Evolutionary conservation across 441 rosid species (phyloP), one percentile per base, ranked within the genome.

Genomic region (Gossypium davidsonii): DNA sequence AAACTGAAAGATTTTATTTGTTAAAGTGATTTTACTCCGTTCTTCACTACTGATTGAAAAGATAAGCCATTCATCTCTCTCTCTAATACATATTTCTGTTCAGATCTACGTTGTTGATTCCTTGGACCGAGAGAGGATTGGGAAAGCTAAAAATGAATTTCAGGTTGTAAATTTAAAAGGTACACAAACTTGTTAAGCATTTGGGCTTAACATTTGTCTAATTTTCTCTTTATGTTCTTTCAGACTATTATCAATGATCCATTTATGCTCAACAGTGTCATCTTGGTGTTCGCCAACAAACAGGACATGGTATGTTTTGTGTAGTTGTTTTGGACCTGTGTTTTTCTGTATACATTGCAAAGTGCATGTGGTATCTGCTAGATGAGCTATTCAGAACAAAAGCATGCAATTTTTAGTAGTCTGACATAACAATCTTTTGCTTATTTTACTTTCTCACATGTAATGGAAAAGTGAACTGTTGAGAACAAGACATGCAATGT

Each of bases 101-200:
- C 80, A 96, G 98, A 93, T 96, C 76, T 96, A 96, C 31, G 99
- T 96, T 70, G 97, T 96, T 57, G 98, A 96, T 84, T 96, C 99
- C 78, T 86, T 96, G 90, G 99, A 96, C 72, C 82, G 98, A 51
- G 99, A 96, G 83, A 91, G 99, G 80, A 91, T 96, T 51, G 89
- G 93, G 67, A 90, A 82, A 80, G 99, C 99, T 7, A 96, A 86
- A 73, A 87, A 84, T 75, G 98, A 91, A 78, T 93, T 96, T 82
- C 99, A 93, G 99, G 99, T 94, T 82, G 71, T 79, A 72, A 46
- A 65, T 76, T 69, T 25, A 64, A 65, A 71, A 56, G 4, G 10
- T 52, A 21, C 28, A 11, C 49, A 48, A 48, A n/a, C 48, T 72
- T 31, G 21, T 52, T 34, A 1, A 17, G 6, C 44, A 52, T 53